Base-by-base conservation (phyloP, 306 rosid species). In the Sicyos edulis region DNA sequence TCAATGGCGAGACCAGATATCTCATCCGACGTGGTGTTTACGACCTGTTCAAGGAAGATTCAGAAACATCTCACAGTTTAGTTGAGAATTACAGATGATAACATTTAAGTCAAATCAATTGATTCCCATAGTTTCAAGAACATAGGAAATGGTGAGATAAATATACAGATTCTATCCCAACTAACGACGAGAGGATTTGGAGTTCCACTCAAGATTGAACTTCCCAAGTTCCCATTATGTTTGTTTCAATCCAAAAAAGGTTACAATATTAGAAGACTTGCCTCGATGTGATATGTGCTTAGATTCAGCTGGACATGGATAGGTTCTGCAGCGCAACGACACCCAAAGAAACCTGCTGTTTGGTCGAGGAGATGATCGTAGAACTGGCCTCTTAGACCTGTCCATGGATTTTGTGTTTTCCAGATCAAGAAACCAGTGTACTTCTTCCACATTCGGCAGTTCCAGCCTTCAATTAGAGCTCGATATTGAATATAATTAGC, bases 391-490 rank as follows among this genome's bases (percentile, higher is more conserved):
- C 96, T 86, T 53, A 92, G 88, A 78, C 98, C 98, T 20, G 98
- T 85, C 98, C 98, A 92, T 37, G 96, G 98, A 83, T 90, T 90
- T 76, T 88, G 96, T 32, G 98, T 88, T 86, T 92, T 92, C 98
- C 96, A 90, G 80, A 92, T 90, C 75, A 92, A 80, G 64, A 92
- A 89, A 29, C 96, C 98, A 1, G 98, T 92, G 81, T 88, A 91
- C 79, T 92, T 92, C 81, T 78, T 88, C 98, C 98, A 92, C 98
- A 92, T 92, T 1, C 78, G 88, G 54, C 91, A 87, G 66, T 87
- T 87, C 95, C 92, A 92, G 56, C 96, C 98, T 84, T 92, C 98
- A 19, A 92, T 80, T 47, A 92, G 88, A 76, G 98, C 96, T 85
- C 88, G 85, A 77, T 90, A 92, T 83, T 90, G 96, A 78, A 90